Evolutionary conservation across 371 early-diverging fungal species (phyloP).

Genomic region (Mortierella sp.): DNA sequence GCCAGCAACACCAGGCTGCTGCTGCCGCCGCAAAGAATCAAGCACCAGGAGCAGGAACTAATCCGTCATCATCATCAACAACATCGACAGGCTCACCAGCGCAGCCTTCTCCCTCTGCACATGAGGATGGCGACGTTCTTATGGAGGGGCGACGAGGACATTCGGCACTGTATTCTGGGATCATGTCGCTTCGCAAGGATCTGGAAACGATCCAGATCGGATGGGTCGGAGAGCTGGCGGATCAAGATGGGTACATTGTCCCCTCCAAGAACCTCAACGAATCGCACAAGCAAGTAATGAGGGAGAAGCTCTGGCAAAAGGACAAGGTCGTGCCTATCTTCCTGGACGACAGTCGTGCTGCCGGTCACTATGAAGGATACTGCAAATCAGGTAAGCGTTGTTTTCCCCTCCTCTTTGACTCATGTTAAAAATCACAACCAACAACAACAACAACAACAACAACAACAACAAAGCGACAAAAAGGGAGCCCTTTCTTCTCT

Average conservation of each 20-base stretch:
- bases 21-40: not conserved
- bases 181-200: conserved; percentile 66
- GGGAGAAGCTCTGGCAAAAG: conserved; percentile 63
- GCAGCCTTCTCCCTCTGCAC: not conserved
- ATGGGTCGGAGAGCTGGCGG: conserved; percentile 73
- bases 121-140: conserved; percentile 36
- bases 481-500: not conserved
- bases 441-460: no score
- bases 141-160: conserved; percentile 74
- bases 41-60: not conserved
- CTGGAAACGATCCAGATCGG: conserved; percentile 77
- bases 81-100: not conserved
- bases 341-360: conserved; percentile 77
- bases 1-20: conserved; percentile 18
- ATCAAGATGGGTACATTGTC: conserved; percentile 58
- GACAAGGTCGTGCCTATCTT: conserved; percentile 84
- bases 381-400: conserved; percentile 86
- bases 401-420: conserved; percentile 3
- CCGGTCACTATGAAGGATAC: conserved; percentile 91
- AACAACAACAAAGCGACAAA: not conserved
- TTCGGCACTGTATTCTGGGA: conserved; percentile 84
- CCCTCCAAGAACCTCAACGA: conserved; percentile 54
- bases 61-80: not conserved
- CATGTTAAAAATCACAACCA: not conserved
- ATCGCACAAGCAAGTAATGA: conserved; percentile 59